phyloP scores from a whole-genome alignment of 345 rosid species.

The Mallotus nudiflorus region DNA sequence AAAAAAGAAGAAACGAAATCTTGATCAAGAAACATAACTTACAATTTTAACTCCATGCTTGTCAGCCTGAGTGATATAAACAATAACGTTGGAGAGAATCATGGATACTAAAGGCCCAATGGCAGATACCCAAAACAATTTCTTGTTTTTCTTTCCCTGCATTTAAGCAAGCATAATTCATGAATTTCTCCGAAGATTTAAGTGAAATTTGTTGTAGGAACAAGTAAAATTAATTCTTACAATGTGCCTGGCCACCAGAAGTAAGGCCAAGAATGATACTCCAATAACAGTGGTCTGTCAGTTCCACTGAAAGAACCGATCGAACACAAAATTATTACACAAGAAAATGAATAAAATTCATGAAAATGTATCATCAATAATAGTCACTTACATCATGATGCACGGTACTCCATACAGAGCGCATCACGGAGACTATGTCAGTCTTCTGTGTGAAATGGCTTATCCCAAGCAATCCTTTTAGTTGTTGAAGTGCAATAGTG shows the following conservation, averaged over 20 bases:
- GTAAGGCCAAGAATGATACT: slow-evolving; percentile 70
- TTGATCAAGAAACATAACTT: slow-evolving; percentile 29
- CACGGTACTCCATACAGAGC: slow-evolving; percentile 51
- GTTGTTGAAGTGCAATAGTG: slow-evolving; percentile 90
- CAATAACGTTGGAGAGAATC: slow-evolving; percentile 79
- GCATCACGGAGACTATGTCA: slow-evolving; percentile 70
- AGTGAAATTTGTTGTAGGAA: too few species aligned
- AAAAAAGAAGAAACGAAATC: neutral
- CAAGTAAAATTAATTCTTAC: slow-evolving; percentile 63
- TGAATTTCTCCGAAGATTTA: too few species aligned
- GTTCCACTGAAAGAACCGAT: slow-evolving; percentile 74
- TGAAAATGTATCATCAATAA: too few species aligned
- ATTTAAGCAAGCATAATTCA: neutral
- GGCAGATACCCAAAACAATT: slow-evolving; percentile 86
- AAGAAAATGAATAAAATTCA: too few species aligned
- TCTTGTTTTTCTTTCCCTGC: slow-evolving; percentile 85
- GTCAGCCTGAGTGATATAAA: slow-evolving; percentile 80
- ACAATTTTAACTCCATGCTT: slow-evolving; percentile 88
- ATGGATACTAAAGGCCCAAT: slow-evolving; percentile 88
- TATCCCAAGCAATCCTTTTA: slow-evolving; percentile 88
- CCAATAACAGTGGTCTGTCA: slow-evolving; percentile 92
- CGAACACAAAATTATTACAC: neutral
- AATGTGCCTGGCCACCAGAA: slow-evolving; percentile 65
- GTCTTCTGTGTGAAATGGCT: slow-evolving; percentile 64
- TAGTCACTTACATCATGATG: slow-evolving; percentile 68